Conservation (phyloP, 768 basidiomycete species). For the Pleurotus citrinopileatus region DNA sequence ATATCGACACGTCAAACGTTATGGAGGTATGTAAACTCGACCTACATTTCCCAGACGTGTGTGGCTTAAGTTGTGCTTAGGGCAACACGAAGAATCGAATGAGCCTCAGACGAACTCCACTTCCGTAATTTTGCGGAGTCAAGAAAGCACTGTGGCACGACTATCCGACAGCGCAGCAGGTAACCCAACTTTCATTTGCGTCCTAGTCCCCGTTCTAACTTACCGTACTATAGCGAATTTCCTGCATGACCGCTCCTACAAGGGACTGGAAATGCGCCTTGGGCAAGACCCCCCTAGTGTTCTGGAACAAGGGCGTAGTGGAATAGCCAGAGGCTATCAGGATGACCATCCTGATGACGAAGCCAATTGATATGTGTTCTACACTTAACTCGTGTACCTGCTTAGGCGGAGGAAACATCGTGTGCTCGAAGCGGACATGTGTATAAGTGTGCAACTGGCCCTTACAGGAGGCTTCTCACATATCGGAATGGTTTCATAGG, state of each 20-base stretch:
- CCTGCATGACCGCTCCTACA: conserved; percentile 62
- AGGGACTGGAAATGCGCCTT: conserved; percentile 74
- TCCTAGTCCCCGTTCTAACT: not conserved
- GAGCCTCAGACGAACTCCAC: conserved; percentile 23
- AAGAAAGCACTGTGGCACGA: conserved; percentile 54
- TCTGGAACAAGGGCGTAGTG: conserved; percentile 86
- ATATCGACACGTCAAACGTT: conserved; percentile 76
- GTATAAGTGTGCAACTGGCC: too few species aligned
- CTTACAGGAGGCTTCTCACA: too few species aligned
- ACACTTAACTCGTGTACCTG: too few species aligned
- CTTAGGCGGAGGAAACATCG: too few species aligned
- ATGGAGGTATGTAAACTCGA: conserved; percentile 33
- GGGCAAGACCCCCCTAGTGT: conserved; percentile 79
- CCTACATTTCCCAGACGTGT: not conserved
- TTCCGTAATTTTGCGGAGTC: conserved; percentile 60
- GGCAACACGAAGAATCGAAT: conserved; percentile 12
- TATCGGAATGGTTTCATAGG: too few species aligned
- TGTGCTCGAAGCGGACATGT: too few species aligned
- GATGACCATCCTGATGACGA: too few species aligned
- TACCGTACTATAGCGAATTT: conserved; percentile 2
- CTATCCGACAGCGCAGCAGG: conserved; percentile 71
- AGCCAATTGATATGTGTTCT: too few species aligned
- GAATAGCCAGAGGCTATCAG: conserved; percentile 85
- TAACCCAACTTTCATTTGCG: conserved; percentile 22
- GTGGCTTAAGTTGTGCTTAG: not conserved